A percentile compares a stretch with the other conserved stretches of the same genome.
Conservation (phyloP, 2,329 filamentous ascomycete species). For the Triangularia verruculosa region DNA sequence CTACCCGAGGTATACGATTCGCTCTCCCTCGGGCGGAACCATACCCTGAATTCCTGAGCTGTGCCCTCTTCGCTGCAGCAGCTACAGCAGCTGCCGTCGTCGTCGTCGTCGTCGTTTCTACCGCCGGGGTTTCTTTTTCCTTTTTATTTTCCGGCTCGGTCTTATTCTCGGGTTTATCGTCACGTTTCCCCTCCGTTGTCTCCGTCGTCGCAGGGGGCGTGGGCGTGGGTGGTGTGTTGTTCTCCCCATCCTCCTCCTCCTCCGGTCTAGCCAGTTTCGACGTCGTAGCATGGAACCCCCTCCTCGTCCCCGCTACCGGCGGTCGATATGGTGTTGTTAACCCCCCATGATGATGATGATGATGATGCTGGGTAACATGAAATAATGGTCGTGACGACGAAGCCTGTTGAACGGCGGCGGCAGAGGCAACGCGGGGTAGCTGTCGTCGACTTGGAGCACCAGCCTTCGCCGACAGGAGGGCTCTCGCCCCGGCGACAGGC, state of each 20-base stretch:
- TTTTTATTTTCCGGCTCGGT: not conserved
- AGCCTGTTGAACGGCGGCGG: not conserved
- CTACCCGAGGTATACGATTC: slow-evolving; percentile 18
- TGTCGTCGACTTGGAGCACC: slow-evolving; percentile 1
- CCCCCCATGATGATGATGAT: not conserved
- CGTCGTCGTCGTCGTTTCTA: slow-evolving; percentile 5
- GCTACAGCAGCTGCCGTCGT: not conserved
- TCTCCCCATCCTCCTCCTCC: slow-evolving; percentile 12
- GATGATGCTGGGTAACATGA: not conserved
- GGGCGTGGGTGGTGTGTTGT: slow-evolving; percentile 1
- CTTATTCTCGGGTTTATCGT: not conserved
- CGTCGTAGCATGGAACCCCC: slow-evolving; percentile 19
- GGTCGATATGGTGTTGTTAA: slow-evolving; percentile 4
- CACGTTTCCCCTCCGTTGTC: slow-evolving; percentile 11
- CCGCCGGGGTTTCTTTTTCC: slow-evolving; percentile 4
- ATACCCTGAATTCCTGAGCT: slow-evolving; percentile 20
- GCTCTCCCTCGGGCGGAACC: slow-evolving; percentile 25
- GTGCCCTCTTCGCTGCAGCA: slow-evolving; percentile 19
- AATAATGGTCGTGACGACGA: no score
- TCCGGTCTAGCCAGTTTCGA: slow-evolving; percentile 4
- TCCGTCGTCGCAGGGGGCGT: no score
- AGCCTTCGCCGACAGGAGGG: slow-evolving; percentile 28
- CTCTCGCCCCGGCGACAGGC: slow-evolving; percentile 28
- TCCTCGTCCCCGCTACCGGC: not conserved
- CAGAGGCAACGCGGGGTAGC: slow-evolving; percentile 19